Percentiles rank a stretch among this genome's conserved stretches.
Conservation (phyloP, 2,329 filamentous ascomycete genomes). For the Botryotinia narcissicola region DNA sequence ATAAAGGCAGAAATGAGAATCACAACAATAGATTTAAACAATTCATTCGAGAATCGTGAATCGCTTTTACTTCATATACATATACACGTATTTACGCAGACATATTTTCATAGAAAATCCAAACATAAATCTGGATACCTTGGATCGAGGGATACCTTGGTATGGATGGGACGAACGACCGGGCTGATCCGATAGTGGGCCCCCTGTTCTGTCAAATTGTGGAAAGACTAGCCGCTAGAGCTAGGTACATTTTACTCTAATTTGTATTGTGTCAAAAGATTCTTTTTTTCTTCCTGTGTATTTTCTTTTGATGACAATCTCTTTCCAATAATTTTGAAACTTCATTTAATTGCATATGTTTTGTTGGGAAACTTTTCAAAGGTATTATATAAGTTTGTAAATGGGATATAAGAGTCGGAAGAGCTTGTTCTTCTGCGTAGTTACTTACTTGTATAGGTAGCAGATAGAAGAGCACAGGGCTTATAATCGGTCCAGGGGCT, state of each 20-base stretch:
- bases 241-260: neutral
- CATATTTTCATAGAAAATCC: neutral
- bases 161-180: neutral
- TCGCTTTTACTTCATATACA: neutral
- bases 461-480: neutral
- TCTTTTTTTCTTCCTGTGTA: neutral
- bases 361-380: neutral
- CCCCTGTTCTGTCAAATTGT: neutral
- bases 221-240: neutral
- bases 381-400: neutral
- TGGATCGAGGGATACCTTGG: neutral
- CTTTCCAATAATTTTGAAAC: neutral
- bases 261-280: neutral
- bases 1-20: neutral
- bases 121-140: neutral
- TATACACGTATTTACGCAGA: neutral
- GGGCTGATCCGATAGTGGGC: neutral
- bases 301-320: neutral
- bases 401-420: neutral
- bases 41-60: neutral
- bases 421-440: neutral
- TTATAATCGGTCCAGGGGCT: neutral
- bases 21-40: neutral
- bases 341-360: neutral
- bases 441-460: neutral